Evolutionary conservation across 768 basidiomycete species (phyloP).

Genomic region (Pilatotrama ljubarskyi): DNA sequence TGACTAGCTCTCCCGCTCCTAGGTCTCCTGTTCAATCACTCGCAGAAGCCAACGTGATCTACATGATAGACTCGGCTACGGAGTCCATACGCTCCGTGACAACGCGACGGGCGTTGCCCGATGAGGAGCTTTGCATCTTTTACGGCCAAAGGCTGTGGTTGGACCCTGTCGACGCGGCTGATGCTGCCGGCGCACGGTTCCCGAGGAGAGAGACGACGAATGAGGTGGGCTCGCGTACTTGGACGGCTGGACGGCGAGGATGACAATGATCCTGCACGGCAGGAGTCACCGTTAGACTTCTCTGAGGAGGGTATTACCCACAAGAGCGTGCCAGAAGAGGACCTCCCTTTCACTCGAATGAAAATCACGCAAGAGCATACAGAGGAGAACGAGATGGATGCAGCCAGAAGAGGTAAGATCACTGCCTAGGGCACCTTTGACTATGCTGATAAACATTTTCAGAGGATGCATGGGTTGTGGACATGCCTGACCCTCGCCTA

Average conservation of each 20-base stretch:
- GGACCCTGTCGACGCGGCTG: conserved; percentile 37
- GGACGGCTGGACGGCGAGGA: conserved; percentile 26
- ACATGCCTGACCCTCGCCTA: conserved; percentile 60
- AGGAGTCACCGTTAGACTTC: not conserved
- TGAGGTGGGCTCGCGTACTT: conserved; percentile 46
- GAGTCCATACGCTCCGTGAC: conserved; percentile 68
- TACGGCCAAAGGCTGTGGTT: conserved; percentile 74
- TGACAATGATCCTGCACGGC: conserved; percentile 8
- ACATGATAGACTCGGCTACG: conserved; percentile 48
- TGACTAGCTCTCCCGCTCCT: not conserved
- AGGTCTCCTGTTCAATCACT: conserved; percentile 87
- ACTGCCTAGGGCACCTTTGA: too few relatives aligned
- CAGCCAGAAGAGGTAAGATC: conserved; percentile 53
- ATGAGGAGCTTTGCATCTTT: conserved; percentile 80
- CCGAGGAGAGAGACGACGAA: conserved; percentile 38
- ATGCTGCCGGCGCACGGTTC: not conserved
- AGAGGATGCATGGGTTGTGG: conserved; percentile 80
- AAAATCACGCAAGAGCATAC: conserved; percentile 55
- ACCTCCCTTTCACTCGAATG: conserved; percentile 66
- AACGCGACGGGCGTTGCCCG: conserved; percentile 47
- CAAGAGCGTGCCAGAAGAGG: conserved; percentile 53
- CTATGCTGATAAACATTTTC: not conserved
- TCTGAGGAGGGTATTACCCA: conserved; percentile 41
- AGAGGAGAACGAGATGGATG: conserved; percentile 61
- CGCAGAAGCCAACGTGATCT: conserved; percentile 65